Evolutionary conservation across 768 basidiomycete genomes (phyloP), one percentile per base, ranked within the genome.

Genomic region (Psilocybe azurescens): DNA sequence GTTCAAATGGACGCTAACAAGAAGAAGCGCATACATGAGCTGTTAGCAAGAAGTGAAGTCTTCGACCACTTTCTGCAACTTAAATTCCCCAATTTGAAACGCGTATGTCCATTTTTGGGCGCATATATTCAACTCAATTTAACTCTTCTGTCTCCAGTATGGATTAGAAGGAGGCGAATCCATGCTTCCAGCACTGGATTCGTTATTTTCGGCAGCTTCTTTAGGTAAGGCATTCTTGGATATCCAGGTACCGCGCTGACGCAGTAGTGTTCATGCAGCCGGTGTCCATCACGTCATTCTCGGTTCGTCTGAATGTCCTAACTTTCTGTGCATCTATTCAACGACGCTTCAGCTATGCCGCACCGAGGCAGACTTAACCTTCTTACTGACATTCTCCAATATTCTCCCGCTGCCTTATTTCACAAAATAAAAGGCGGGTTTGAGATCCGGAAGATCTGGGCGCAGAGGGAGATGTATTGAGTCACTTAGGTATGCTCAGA

Each of bases 81-180:
- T 56, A 95, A 95, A 74, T 97, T 96, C 70, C 94, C 95, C 1
- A 95, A 94, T 74, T 68, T 93, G 72, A 93, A 92, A 75, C 84
- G 91, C 24, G 81, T 82, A 67, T n/a, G 78, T 70, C 24, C 7
- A 47, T 10, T 41, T 41, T 56, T 14, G 4, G n/a, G 49, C 3
- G 24, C 20, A 32, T 49, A 44, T 20, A 16, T 59, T 8, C 14
- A 13, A 30, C 48, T n/a, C 39, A 24, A 44, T 30, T 18, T 20
- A 58, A 14, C 9, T 60, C 60, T 58, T 39, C 29, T 14, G 28
- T 18, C 62, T 65, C 20, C 84, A 93, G 69, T 94, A 94, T 73
- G 94, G 93, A 0, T 81, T 96, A 39, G 95, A 97, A 74, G 95
- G 95, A 2, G 95, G 91, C 1, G 95, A 97, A 77, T 94, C 93